Percentiles rank a stretch among this genome's conserved stretches.
Evolutionary conservation across 83 land plant genomes (phyloP).

Genomic region (Isoetes engelmannii): DNA sequence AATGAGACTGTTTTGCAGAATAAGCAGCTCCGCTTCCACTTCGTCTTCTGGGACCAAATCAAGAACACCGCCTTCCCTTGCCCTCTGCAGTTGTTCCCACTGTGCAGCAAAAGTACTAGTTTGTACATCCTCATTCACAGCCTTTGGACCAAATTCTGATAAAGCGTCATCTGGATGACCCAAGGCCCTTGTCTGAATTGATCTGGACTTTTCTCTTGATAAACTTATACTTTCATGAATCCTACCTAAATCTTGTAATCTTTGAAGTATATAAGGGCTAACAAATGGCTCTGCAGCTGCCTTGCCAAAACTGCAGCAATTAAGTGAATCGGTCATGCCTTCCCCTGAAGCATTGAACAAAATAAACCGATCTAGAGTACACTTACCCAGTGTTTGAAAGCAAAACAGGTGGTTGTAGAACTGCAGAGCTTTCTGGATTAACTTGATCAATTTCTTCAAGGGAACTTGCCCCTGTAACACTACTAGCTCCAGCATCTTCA

Average conservation of each 20-base stretch:
- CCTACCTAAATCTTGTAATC: conserved; percentile 3
- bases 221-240: too few relatives aligned
- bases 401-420: too few relatives aligned
- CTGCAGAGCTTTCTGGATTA: too few relatives aligned
- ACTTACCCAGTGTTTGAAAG: too few relatives aligned
- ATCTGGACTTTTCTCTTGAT: too few relatives aligned
- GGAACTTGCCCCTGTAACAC: too few relatives aligned
- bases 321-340: too few relatives aligned
- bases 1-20: conserved; percentile 54
- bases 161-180: background rate
- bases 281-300: conserved; percentile 7
- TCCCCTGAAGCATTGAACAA: too few relatives aligned
- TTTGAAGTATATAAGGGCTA: conserved; percentile 12
- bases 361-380: too few relatives aligned
- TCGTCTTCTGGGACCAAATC: conserved; percentile 66
- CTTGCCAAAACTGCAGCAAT: background rate
- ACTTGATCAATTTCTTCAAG: too few relatives aligned
- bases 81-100: conserved; percentile 41
- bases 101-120: conserved; percentile 21
- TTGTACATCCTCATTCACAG: background rate
- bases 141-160: background rate
- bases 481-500: too few relatives aligned
- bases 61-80: conserved; percentile 37
- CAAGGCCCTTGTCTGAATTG: too few relatives aligned
- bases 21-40: conserved; percentile 72